Base-by-base conservation (phyloP, 2,329 filamentous ascomycete species). In the Phoma sp. region DNA sequence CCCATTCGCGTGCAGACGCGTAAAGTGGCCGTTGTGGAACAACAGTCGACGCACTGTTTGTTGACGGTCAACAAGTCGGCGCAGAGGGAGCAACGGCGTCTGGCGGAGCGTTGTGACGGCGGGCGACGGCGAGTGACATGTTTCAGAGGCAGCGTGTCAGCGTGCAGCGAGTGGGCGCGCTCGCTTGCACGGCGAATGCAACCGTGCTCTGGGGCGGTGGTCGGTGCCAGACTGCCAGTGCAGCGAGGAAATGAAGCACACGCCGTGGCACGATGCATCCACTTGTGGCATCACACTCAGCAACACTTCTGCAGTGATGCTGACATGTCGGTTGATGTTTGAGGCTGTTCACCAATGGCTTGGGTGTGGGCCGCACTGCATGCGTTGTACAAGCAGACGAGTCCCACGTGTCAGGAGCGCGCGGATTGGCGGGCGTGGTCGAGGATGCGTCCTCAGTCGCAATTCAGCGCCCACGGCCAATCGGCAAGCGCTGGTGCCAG, bases 191-290 rank as follows among this genome's bases (percentile, higher is more conserved):
- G 22, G 17, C 35, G 22, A 12, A 19, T 36, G 36, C 37, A 32
- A 48, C 40, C 38, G 46, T 44, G 38, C 41, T 50, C n/a, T 35
- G 43, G 46, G 29, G 31, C 21, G 50, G 47, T 46, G 51, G 47
- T 35, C 27, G 45, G 49, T 58, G 58, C 47, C 36, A 44, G 29
- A 43, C 45, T 58, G 58, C 47, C 36, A 44, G 29, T 48, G 43
- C 50, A 43, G 43, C 21, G 24, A 40, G 43, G 43, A 58, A 58
- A 61, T 59, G 58, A 55, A 48, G 58, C 60, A 51, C 58, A 51
- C 58, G 60, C 55, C 54, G 58, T 53, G 37, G 44, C 50, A 50
- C 31, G 32, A 43, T 31, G 38, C n/a, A 27, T 38, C 19, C 39
- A 15, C 4, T 12, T n/a, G 7, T 36, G 33, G 22, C 4, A 24